phyloP scores from a whole-genome alignment of 176 grass and related monocot species.

The Areca catechu region DNA sequence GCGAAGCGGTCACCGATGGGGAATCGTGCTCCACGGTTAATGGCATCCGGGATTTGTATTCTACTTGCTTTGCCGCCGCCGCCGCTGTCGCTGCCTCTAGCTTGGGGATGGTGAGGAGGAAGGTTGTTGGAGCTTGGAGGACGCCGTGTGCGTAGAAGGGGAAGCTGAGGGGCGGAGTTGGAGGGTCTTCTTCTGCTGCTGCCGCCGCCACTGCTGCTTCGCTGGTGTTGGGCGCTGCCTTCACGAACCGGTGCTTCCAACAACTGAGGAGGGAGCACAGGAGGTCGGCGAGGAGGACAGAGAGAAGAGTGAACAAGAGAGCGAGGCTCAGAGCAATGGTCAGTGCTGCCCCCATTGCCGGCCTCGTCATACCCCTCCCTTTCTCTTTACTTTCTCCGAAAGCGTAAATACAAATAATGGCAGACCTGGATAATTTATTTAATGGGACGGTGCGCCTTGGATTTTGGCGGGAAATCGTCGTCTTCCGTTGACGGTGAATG shows the following conservation, averaged over 20 bases:
- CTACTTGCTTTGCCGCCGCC: background rate
- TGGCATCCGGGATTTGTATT: background rate
- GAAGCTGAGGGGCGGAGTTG: slow-evolving; percentile 2
- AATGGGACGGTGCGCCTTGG: no score
- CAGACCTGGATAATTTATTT: background rate
- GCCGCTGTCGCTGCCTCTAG: slow-evolving; percentile 18
- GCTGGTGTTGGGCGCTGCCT: background rate
- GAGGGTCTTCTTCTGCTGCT: background rate
- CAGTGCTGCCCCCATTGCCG: slow-evolving; percentile 19
- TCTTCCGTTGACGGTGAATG: slow-evolving; percentile 3
- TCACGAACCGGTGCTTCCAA: background rate
- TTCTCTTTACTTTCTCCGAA: background rate
- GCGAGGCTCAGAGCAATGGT: slow-evolving; percentile 19
- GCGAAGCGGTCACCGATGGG: background rate
- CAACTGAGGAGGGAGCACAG: slow-evolving; percentile 14
- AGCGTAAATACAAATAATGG: no score
- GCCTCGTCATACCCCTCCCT: slow-evolving; percentile 18
- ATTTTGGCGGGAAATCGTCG: slow-evolving; percentile 31
- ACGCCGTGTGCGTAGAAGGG: slow-evolving; percentile 28
- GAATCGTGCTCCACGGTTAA: background rate
- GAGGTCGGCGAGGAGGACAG: slow-evolving; percentile 23
- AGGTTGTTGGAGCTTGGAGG: slow-evolving; percentile 27
- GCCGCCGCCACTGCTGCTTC: background rate
- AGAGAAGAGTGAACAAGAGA: slow-evolving; percentile 26
- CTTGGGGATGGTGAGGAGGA: slow-evolving; percentile 29